Evolutionary conservation across 805 yeast genomes (phyloP).

Genomic region (Candida golubevii): DNA sequence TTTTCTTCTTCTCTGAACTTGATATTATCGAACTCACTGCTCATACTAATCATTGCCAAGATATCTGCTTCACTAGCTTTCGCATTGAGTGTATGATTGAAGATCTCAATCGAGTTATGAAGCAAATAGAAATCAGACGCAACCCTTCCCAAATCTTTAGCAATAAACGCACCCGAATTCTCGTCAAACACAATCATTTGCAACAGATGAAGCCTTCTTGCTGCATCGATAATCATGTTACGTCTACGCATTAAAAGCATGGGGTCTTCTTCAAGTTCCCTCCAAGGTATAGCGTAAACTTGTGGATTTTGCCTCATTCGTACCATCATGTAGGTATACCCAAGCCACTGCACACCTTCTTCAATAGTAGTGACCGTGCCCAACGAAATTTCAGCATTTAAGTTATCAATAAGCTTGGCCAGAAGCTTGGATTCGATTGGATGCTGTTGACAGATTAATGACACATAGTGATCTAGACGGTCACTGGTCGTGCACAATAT

Average conservation of each 20-base stretch:
- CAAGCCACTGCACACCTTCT: conserved; percentile 97
- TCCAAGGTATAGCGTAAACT: conserved; percentile 87
- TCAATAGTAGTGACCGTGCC: conserved; percentile 94
- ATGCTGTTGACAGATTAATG: conserved; percentile 86
- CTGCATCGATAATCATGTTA: conserved; percentile 73
- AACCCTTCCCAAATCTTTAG: conserved; percentile 89
- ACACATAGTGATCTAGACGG: conserved; percentile 79
- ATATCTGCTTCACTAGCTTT: conserved; percentile 90
- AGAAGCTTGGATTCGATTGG: conserved; percentile 88
- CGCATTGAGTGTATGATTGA: conserved; percentile 80
- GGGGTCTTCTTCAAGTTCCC: conserved; percentile 79
- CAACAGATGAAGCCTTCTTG: conserved; percentile 72
- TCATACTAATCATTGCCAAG: conserved; percentile 80
- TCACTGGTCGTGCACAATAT: conserved; percentile 81
- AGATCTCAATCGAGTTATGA: conserved; percentile 81
- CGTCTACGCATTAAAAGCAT: conserved; percentile 68
- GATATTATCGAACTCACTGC: conserved; percentile 88
- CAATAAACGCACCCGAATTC: conserved; percentile 65
- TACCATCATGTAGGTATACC: conserved; percentile 90
- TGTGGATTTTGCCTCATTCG: conserved; percentile 94
- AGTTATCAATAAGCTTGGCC: conserved; percentile 78
- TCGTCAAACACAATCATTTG: conserved; percentile 96
- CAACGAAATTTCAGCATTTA: conserved; percentile 92
- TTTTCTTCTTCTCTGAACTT: conserved; percentile 87
- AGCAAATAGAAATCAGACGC: conserved; percentile 91